phyloP scores from a whole-genome alignment of 2,329 filamentous ascomycete genomes.

The Fusarium xylarioides region DNA sequence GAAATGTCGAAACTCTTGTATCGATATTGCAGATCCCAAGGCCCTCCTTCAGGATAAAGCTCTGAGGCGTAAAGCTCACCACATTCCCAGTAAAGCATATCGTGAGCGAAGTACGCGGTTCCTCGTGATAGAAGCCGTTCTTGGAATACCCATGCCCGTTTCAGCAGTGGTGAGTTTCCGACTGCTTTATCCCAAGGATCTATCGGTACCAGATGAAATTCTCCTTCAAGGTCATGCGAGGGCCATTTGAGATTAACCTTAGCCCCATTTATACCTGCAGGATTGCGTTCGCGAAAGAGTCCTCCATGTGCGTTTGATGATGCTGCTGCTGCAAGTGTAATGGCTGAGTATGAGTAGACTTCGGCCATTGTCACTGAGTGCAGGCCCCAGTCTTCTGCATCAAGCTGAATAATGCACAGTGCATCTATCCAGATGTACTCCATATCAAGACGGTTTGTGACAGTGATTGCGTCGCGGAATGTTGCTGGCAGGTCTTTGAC shows the following conservation, averaged over 20 bases:
- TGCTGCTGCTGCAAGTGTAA: not conserved
- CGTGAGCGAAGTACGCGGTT: not conserved
- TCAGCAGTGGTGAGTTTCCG: not conserved
- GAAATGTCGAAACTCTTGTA: not conserved
- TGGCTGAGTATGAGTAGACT: not conserved
- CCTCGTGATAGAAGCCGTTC: not conserved
- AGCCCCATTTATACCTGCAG: not conserved
- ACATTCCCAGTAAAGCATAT: conserved; percentile 6
- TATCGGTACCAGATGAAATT: not conserved
- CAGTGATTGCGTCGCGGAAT: not conserved
- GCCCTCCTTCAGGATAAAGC: not conserved
- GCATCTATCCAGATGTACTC: conserved; percentile 7
- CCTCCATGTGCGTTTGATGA: not conserved
- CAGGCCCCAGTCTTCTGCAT: not conserved
- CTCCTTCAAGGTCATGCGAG: not conserved
- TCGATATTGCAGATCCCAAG: not conserved
- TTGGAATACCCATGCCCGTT: conserved; percentile 1
- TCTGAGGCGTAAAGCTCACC: not conserved
- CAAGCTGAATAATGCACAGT: not conserved
- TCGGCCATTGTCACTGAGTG: not conserved
- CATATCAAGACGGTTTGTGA: not conserved
- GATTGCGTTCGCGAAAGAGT: not conserved
- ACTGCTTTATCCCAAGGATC: not conserved
- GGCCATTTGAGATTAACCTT: not conserved
- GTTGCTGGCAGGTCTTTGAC: not conserved